Percentiles rank a stretch among this genome's conserved stretches.
phyloP scores from a whole-genome alignment of 148 eudicot genomes.

The Heliamphora exappendiculata region DNA sequence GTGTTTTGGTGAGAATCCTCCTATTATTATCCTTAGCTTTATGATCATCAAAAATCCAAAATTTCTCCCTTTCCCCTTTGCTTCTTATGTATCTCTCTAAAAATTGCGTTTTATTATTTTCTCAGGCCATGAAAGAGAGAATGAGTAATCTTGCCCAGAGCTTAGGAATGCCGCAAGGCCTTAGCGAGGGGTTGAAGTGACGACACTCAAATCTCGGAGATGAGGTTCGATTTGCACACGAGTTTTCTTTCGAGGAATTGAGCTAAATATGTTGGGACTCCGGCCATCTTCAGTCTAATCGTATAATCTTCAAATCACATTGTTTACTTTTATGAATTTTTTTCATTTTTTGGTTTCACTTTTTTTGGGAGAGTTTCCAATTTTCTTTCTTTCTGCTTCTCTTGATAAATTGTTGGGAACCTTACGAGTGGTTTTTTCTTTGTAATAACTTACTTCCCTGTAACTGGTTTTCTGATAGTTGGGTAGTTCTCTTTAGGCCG shows the following conservation, averaged over 20 bases:
- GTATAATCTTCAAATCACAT: background rate
- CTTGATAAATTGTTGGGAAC: background rate
- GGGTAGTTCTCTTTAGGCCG: too few species aligned
- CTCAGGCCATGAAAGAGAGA: constrained; percentile 81
- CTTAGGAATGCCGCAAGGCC: constrained; percentile 82
- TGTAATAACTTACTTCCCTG: too few species aligned
- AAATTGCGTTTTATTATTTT: constrained; percentile 1
- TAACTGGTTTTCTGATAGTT: too few species aligned
- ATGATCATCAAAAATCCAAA: too few species aligned
- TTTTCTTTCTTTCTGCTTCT: background rate
- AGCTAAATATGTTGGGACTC: background rate
- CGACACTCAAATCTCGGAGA: background rate
- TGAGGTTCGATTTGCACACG: constrained; percentile 21
- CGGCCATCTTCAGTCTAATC: background rate
- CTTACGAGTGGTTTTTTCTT: too few species aligned
- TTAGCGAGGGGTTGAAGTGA: constrained; percentile 48
- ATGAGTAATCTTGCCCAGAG: constrained; percentile 84
- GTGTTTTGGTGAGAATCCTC: constrained; percentile 62
- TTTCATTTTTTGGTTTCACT: too few species aligned
- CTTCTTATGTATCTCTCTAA: background rate
- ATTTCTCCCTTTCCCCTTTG: background rate
- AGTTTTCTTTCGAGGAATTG: constrained; percentile 3
- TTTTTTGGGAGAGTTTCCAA: background rate
- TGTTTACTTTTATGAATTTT: background rate
- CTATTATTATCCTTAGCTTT: too few species aligned